A percentile compares a stretch with the other conserved stretches of the same genome.
phyloP scores from a whole-genome alignment of 495 filamentous ascomycete species.

The Melanomma pulvis-pyrius region DNA sequence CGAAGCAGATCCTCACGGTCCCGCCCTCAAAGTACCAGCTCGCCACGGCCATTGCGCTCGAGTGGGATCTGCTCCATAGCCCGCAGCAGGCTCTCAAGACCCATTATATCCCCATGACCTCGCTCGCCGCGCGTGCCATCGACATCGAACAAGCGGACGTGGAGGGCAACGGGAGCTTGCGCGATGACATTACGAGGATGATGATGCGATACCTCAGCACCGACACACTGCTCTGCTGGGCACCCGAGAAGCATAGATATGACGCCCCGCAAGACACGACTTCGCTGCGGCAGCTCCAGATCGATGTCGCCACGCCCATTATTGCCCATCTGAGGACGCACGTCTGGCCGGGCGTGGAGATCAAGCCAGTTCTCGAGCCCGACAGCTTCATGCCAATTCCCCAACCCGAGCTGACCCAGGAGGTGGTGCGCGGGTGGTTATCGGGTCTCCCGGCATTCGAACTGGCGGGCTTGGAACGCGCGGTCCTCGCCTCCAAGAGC shows the following conservation, averaged over 20 bases:
- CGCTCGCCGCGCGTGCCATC: conserved; percentile 73
- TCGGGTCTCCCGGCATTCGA: conserved; percentile 70
- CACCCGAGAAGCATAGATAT: conserved; percentile 59
- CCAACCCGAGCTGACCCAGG: conserved; percentile 72
- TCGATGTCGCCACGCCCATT: conserved; percentile 64
- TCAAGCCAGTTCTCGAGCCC: conserved; percentile 73
- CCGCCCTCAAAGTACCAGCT: conserved; percentile 77
- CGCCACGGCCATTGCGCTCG: conserved; percentile 81
- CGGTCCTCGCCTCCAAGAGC: conserved; percentile 81
- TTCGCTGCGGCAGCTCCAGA: conserved; percentile 73
- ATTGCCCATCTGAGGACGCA: conserved; percentile 67
- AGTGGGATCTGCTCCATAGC: conserved; percentile 86
- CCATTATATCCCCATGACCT: conserved; percentile 89
- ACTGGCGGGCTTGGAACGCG: conserved; percentile 83
- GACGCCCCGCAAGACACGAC: conserved; percentile 45
- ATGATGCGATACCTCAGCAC: conserved; percentile 87
- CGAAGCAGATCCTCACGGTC: conserved; percentile 69
- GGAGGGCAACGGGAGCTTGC: conserved; percentile 46
- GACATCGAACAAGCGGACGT: conserved; percentile 74
- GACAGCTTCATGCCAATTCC: conserved; percentile 69
- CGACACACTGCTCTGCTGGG: conserved; percentile 93
- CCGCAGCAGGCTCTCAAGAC: conserved; percentile 73
- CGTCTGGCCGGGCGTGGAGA: conserved; percentile 84
- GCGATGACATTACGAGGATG: conserved; percentile 64
- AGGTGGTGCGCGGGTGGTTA: conserved; percentile 81